Conservation (phyloP, 441 rosid species). For the Daphne laureola region DNA sequence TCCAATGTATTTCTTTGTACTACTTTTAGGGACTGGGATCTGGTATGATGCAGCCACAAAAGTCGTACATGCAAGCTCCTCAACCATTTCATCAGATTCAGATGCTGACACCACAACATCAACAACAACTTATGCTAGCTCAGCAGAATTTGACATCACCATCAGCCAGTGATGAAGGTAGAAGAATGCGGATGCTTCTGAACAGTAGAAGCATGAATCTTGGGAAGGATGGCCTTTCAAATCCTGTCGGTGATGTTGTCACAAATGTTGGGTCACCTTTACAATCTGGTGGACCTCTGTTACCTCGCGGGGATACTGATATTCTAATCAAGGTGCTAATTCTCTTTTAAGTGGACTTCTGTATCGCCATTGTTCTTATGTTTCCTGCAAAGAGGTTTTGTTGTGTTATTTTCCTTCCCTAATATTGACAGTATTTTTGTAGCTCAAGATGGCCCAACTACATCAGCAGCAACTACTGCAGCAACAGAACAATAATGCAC, state of each 20-base stretch:
- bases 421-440: background rate
- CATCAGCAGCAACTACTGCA: conserved; percentile 24
- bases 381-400: background rate
- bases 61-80: conserved; percentile 26
- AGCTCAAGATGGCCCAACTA: conserved; percentile 4
- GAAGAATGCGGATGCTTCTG: conserved; percentile 31
- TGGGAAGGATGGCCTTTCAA: conserved; percentile 23
- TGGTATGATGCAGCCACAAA: conserved; percentile 26
- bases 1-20: conserved; percentile 8
- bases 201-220: conserved; percentile 25
- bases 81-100: conserved; percentile 30
- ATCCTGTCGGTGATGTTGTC: conserved; percentile 25
- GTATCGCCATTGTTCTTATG: background rate
- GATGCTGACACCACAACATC: conserved; percentile 16
- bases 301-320: conserved; percentile 27
- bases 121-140: conserved; percentile 35
- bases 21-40: conserved; percentile 27
- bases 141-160: conserved; percentile 28
- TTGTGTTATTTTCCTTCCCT: conserved; percentile 7
- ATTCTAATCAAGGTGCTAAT: conserved; percentile 27
- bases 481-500: conserved; percentile 12
- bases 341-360: conserved; percentile 4
- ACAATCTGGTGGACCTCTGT: conserved; percentile 15
- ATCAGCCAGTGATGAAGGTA: conserved; percentile 30
- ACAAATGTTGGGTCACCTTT: conserved; percentile 26